These are phyloP conservation scores for Pseudofabraea citricarpa DNA, from an alignment of 2,329 filamentous ascomycete genomes.

Conservation along the genomic window DNA sequence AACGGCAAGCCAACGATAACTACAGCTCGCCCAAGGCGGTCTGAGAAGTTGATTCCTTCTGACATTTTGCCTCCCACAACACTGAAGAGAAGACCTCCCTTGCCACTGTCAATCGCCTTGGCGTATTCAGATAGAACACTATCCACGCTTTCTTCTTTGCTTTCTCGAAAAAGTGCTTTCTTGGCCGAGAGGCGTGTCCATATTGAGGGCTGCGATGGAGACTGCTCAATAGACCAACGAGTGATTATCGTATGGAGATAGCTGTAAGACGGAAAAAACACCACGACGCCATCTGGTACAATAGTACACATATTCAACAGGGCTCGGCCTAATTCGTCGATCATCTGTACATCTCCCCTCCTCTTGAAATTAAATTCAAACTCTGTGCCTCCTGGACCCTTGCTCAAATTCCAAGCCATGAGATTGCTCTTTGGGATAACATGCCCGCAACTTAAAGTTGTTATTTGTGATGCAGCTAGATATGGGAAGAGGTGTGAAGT, in stretches of 20 bases:
- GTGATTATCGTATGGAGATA: slow-evolving; percentile 74
- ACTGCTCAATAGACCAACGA: slow-evolving; percentile 48
- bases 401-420: slow-evolving; percentile 66
- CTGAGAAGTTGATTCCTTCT: slow-evolving; percentile 97
- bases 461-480: slow-evolving; percentile 56
- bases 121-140: slow-evolving; percentile 71
- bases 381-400: slow-evolving; percentile 39
- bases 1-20: slow-evolving; percentile 91
- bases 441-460: slow-evolving; percentile 87
- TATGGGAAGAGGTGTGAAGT: slow-evolving; percentile 80
- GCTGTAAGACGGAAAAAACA: slow-evolving; percentile 93
- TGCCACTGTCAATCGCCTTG: slow-evolving; percentile 53
- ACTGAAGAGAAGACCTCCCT: slow-evolving; percentile 77
- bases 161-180: slow-evolving; percentile 60
- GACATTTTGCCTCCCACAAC: slow-evolving; percentile 94
- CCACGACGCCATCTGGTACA: slow-evolving; percentile 84
- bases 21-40: slow-evolving; percentile 82
- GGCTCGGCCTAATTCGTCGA: slow-evolving; percentile 68
- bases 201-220: slow-evolving; percentile 1
- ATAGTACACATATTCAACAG: slow-evolving; percentile 66
- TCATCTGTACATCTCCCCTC: slow-evolving; percentile 56
- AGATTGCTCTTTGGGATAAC: slow-evolving; percentile 83
- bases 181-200: slow-evolving; percentile 40
- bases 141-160: slow-evolving; percentile 47
- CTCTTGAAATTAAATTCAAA: slow-evolving; percentile 89